These are phyloP conservation scores for Rhodotorula babjevae DNA, from an alignment of 768 basidiomycete species.

Conservation along the genomic window DNA sequence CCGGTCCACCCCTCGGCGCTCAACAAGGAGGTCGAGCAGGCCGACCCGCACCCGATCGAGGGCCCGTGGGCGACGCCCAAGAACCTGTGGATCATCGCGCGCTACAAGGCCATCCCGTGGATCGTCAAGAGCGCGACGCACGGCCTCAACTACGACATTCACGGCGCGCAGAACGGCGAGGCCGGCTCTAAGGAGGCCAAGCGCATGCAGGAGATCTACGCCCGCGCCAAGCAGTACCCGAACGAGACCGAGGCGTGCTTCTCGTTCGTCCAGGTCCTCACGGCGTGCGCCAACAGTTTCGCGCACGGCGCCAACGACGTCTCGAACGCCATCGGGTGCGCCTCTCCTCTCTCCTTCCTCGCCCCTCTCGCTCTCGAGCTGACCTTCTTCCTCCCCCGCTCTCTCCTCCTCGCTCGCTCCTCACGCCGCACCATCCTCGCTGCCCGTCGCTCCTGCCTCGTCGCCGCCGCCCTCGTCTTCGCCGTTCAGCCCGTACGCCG, in stretches of 20 bases:
- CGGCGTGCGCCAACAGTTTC: conserved; percentile 48
- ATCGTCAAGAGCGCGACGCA: conserved; percentile 24
- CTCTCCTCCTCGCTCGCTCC: too few relatives aligned
- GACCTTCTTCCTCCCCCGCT: neutral
- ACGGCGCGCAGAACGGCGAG: conserved; percentile 33
- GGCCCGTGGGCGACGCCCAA: conserved; percentile 47
- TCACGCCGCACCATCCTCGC: too few relatives aligned
- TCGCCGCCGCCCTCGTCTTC: too few relatives aligned
- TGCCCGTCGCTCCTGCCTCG: too few relatives aligned
- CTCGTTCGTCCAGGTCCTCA: conserved; percentile 51
- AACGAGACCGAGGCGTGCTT: conserved; percentile 51
- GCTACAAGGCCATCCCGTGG: conserved; percentile 43
- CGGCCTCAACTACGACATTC: conserved; percentile 40
- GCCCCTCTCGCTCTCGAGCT: neutral
- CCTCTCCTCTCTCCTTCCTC: neutral
- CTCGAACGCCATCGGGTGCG: conserved; percentile 40
- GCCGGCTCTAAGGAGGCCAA: conserved; percentile 43
- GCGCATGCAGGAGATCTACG: conserved; percentile 47
- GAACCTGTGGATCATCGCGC: conserved; percentile 48
- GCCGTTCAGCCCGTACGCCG: conserved; percentile 34
- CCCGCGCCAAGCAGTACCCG: conserved; percentile 46
- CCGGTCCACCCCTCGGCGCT: neutral
- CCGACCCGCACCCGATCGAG: conserved; percentile 43
- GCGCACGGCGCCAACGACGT: conserved; percentile 53
- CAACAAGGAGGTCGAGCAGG: conserved; percentile 34